Base-by-base conservation (phyloP, 805 yeast species). In the Metschnikowia chrysomelidarum region DNA sequence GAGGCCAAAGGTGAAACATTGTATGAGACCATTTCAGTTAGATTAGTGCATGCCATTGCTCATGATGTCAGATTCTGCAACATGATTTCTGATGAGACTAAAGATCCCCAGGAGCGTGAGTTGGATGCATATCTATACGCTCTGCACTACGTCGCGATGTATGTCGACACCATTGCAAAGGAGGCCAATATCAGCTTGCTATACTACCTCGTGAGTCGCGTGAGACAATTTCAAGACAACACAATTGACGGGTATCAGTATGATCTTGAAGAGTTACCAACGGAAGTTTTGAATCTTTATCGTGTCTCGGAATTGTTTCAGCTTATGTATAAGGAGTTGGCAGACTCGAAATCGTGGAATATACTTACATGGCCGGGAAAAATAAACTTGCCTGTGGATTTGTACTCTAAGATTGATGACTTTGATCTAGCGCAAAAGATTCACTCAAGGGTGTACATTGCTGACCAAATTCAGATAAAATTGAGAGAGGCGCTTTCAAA, bases 361-460 rank as follows among this genome's bases (percentile, higher is more conserved):
- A 65, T 84, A 37, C 75, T 80, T 16, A 78, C 88, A 0, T 88
- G 89, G 78, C 94, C 95, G 0, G 94, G 91, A 1, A 83, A 81
- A 49, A 57, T 83, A 12, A 74, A 76, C 13, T 56, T 87, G 13
- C 81, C 91, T 0, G 59, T 69, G n/a, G 96, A 87, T 51, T 54
- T 85, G 7, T 87, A 73, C 57, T 62, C 68, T n/a, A 76, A 84
- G 1, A 76, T 82, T 68, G 63, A 66, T 7, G 65, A 74, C n/a
- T 53, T 74, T 2, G 60, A 66, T 11, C 82, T 78, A 41, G 82
- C 87, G 2, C 82, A 78, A 41, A 59, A 56, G 10, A 63, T 79
- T 14, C 71, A 80, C 0, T 66, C 76, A 3, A 75, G 64, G 13
- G 70, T 76, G 2, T 86, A 70, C 48, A 67, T 86, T 23, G 70